phyloP scores from a whole-genome alignment of 345 rosid species.

The Populus davidiana region DNA sequence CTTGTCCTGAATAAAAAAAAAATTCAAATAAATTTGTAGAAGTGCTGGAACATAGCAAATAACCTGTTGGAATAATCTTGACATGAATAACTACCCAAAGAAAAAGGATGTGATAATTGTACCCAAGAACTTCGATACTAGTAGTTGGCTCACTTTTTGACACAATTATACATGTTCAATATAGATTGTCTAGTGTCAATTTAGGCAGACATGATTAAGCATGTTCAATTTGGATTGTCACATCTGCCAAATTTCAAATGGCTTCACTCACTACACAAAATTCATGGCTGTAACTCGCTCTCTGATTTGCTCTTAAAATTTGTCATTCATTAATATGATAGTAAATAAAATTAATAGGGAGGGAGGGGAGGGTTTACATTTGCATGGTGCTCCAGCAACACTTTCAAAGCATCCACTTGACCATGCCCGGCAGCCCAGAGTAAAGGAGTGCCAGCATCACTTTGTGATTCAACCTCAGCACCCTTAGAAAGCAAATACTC shows the following conservation, averaged over 20 bases:
- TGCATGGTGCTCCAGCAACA: constrained; percentile 72
- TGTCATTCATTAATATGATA: background rate
- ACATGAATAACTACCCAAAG: background rate
- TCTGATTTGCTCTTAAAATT: background rate
- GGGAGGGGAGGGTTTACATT: constrained; percentile 41
- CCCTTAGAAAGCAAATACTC: constrained; percentile 60
- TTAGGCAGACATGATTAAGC: background rate
- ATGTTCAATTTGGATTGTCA: background rate
- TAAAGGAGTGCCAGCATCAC: constrained; percentile 88
- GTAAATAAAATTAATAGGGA: background rate
- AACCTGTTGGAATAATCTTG: background rate
- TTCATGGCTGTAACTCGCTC: background rate
- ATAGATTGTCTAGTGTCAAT: background rate
- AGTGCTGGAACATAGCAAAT: background rate
- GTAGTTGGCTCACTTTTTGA: background rate
- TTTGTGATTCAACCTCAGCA: constrained; percentile 66
- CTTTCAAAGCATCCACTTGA: constrained; percentile 66
- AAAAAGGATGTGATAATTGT: background rate
- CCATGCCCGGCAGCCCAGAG: constrained; percentile 94
- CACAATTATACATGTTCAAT: background rate
- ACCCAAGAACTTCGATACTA: background rate
- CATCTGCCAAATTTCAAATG: background rate
- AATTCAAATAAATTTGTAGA: background rate
- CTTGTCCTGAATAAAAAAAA: background rate
- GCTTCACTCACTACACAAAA: background rate